Conservation (phyloP, 441 rosid genomes). For the Breynia disticha region DNA sequence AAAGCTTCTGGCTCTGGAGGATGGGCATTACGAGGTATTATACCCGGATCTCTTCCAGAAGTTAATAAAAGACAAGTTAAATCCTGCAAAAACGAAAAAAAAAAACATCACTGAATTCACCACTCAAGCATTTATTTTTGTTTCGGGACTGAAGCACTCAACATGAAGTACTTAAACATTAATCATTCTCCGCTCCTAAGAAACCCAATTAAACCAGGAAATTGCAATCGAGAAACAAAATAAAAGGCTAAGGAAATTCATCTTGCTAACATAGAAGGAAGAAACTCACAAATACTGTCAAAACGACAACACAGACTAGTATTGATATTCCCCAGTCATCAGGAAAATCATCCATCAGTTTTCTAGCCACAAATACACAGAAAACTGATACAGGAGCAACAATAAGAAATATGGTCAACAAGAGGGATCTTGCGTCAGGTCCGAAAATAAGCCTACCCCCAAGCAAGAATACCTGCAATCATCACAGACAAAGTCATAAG, state of each 20-base stretch:
- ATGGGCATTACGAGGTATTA: constrained; percentile 65
- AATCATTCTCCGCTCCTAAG: no score
- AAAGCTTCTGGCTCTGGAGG: constrained; percentile 81
- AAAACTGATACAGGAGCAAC: constrained; percentile 59
- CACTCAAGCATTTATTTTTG: no score
- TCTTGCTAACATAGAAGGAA: constrained; percentile 1
- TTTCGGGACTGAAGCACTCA: no score
- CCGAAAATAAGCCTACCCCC: constrained; percentile 87
- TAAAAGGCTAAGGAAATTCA: not conserved
- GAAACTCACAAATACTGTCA: constrained; percentile 57
- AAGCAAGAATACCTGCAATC: constrained; percentile 57
- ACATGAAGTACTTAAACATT: no score
- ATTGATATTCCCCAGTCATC: constrained; percentile 53
- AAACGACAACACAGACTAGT: constrained; percentile 39
- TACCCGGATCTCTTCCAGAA: constrained; percentile 97
- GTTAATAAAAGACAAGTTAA: constrained; percentile 69
- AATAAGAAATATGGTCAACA: constrained; percentile 56
- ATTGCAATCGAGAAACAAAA: no score
- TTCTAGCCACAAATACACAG: constrained; percentile 64
- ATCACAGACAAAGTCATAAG: constrained; percentile 6
- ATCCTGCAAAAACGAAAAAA: no score
- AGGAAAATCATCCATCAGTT: constrained; percentile 59
- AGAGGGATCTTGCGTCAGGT: constrained; percentile 78
- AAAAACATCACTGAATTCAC: no score
- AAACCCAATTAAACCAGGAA: no score